Conservation (phyloP, 495 filamentous ascomycete species). For the Opeltia flavorubescens region DNA sequence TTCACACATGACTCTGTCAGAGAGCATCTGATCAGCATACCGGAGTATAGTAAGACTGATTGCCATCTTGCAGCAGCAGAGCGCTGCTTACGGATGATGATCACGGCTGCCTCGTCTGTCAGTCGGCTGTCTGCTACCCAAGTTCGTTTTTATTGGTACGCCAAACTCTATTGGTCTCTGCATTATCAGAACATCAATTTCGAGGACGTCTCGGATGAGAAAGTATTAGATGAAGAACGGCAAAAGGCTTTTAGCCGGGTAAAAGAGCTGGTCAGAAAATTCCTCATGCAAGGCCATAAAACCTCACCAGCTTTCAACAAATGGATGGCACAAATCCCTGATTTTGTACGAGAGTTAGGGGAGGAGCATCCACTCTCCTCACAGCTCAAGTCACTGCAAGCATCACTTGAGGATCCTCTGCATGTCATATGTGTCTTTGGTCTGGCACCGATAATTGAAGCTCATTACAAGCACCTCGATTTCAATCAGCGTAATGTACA, state of each 20-base stretch:
- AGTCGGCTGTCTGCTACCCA: neutral
- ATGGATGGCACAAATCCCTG: conserved; percentile 3
- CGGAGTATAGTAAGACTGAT: conserved; percentile 1
- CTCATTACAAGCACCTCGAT: neutral
- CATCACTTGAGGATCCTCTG: neutral
- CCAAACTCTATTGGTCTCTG: conserved; percentile 1
- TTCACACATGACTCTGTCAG: neutral
- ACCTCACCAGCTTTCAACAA: conserved; percentile 4
- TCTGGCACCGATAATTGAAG: conserved; percentile 1
- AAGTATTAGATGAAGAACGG: conserved; percentile 1
- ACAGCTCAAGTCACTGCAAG: conserved; percentile 2
- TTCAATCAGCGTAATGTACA: conserved; percentile 1
- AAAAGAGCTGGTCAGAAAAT: neutral
- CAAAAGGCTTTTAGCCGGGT: neutral
- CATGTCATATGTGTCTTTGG: conserved; percentile 5
- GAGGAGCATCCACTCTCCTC: neutral
- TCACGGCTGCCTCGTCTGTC: neutral
- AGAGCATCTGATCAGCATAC: conserved; percentile 1
- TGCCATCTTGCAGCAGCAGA: conserved; percentile 1
- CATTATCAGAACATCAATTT: conserved; percentile 6
- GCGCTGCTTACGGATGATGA: conserved; percentile 6
- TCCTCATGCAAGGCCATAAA: conserved; percentile 5
- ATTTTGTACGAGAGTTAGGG: neutral
- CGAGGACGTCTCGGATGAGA: neutral
- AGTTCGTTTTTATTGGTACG: conserved; percentile 2